A percentile compares a stretch with the other conserved stretches of the same genome.
phyloP scores from a whole-genome alignment of 2,329 filamentous ascomycete species.

The Neopestalotiopsis sp. region DNA sequence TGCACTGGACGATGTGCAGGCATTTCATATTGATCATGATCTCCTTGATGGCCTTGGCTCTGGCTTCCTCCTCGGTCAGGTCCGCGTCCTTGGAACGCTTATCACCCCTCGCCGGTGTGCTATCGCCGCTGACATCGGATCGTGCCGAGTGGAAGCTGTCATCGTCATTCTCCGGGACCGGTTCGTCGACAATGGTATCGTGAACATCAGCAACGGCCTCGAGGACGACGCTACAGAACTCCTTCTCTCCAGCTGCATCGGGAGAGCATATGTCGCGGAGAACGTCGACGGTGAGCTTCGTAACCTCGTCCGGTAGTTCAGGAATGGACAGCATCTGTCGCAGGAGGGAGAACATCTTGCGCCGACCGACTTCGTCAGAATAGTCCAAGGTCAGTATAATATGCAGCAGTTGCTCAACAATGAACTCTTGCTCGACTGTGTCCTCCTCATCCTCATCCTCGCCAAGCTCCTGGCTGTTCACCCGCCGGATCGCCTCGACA shows the following conservation, averaged over 20 bases:
- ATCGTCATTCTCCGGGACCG: conserved; percentile 59
- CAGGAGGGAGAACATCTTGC: conserved; percentile 94
- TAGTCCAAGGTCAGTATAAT: conserved; percentile 94
- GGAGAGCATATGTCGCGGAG: conserved; percentile 83
- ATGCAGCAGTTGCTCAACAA: conserved; percentile 92
- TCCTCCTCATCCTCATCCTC: conserved; percentile 74
- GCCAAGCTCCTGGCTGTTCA: conserved; percentile 58
- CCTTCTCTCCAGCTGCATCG: conserved; percentile 75
- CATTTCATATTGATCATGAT: conserved; percentile 99
- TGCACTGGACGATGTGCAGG: conserved; percentile 94
- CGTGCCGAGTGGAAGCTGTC: conserved; percentile 94
- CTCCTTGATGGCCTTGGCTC: conserved; percentile 80
- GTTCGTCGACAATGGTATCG: conserved; percentile 83
- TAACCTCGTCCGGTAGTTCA: conserved; percentile 90
- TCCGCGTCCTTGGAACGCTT: conserved; percentile 48
- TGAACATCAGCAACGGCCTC: conserved; percentile 97
- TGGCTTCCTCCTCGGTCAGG: conserved; percentile 68
- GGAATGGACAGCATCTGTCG: conserved; percentile 85
- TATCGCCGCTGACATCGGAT: conserved; percentile 78
- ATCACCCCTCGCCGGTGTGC: conserved; percentile 55
- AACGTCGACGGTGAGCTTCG: conserved; percentile 83
- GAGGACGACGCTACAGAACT: conserved; percentile 84
- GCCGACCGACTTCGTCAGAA: conserved; percentile 92
- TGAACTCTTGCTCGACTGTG: conserved; percentile 89
- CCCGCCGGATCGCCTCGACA: conserved; percentile 66